Base-by-base conservation (phyloP, 306 rosid genomes). In the Trifolium pratense region DNA sequence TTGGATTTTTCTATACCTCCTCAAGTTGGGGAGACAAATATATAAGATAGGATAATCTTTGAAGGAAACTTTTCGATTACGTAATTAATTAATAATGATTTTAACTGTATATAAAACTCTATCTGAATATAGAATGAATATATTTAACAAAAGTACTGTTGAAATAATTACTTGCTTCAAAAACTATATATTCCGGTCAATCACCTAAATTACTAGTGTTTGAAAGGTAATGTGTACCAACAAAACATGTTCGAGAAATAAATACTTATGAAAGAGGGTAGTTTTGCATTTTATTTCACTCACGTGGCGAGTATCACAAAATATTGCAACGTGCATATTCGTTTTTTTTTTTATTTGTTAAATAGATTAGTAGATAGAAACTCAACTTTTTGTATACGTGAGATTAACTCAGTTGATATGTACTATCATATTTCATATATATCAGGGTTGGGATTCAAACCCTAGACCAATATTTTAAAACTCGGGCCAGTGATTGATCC, bases 21-120 rank as follows among this genome's bases (percentile, higher is more conserved):
- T 55, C 76, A 43, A 84, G 65, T 86, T 79, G 84, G 42, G 10
- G 77, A 78, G 76, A 80, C 81, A 84, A n/a, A n/a, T n/a, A n/a
- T n/a, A n/a, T 21, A 32, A 25, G 40, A 26, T 65, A 21, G 31
- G 56, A 63, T 71, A 48, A 62, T 62, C 43, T 71, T 71, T 13
- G 9, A 55, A 51, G 20, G 23, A 9, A 77, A 73, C 71, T 71
- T 79, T 78, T 26, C 59, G 66, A 65, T 73, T 67, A 80, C 57
- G 73, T 40, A 69, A 64, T 40, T 71, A 52, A 61, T 62, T 49
- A 78, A 72, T 55, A 46, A 71, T 21, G 25, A 21, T 21, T 71
- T 48, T 87, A 20, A 57, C 59, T 40, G 2, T 1, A 34, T 40
- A 31, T 26, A 15, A 63, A 55, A 12, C n/a, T 45, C 70, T 66